Conservation (phyloP, 2,329 filamentous ascomycete genomes). For the Aotearoamyces nothofagi region DNA sequence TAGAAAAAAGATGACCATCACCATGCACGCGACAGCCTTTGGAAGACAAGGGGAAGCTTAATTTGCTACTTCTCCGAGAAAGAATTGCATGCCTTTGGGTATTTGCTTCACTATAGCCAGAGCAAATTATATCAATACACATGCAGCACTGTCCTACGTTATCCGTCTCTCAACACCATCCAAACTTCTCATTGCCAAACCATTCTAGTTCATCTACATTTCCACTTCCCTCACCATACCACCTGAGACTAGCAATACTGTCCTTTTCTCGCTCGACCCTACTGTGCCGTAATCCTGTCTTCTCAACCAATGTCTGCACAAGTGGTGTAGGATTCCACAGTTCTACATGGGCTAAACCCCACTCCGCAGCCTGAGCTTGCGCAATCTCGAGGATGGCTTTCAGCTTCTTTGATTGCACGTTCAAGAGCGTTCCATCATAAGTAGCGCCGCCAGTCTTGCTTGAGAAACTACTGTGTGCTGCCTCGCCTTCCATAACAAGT, state of each 20-base stretch:
- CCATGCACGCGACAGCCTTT: no score
- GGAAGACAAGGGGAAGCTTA: no score
- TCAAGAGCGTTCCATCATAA: slow-evolving; percentile 13
- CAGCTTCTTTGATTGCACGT: slow-evolving; percentile 36
- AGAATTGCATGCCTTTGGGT: no score
- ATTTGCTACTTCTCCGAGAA: no score
- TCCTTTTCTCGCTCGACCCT: slow-evolving; percentile 42
- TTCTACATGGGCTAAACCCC: slow-evolving; percentile 55
- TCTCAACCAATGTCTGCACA: slow-evolving; percentile 30
- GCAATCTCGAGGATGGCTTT: slow-evolving; percentile 50
- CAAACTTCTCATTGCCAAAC: slow-evolving; percentile 65
- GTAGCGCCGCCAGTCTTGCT: slow-evolving; percentile 4
- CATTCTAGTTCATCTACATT: slow-evolving; percentile 43
- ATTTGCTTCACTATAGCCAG: no score
- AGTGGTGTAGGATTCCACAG: slow-evolving; percentile 67
- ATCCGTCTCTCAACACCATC: no score
- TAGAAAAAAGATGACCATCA: no score
- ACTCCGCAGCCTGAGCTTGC: slow-evolving; percentile 53
- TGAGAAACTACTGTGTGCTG: slow-evolving; percentile 6
- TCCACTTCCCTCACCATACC: slow-evolving; percentile 42
- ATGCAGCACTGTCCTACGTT: no score
- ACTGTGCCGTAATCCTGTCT: slow-evolving; percentile 29
- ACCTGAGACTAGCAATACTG: slow-evolving; percentile 58
- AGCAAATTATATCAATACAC: no score
- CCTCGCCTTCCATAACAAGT: slow-evolving; percentile 46